Base-by-base conservation (phyloP, 192 early-diverging fungal genomes). In the Coemansia nantahalensis region DNA sequence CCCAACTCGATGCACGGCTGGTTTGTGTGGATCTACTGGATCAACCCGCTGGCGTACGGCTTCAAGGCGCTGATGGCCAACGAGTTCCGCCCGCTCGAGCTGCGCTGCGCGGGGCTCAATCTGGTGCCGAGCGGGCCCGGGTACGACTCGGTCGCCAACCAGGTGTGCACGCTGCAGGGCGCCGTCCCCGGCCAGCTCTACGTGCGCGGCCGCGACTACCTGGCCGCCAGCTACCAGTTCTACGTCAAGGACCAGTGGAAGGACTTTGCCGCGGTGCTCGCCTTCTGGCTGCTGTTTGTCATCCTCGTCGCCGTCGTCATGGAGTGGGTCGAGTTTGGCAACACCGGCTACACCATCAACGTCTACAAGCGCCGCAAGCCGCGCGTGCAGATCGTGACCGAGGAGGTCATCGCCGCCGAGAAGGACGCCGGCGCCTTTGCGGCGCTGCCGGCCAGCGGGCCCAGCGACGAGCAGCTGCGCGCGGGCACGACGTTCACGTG, bases 1-100 rank as follows among this genome's bases (percentile, higher is more conserved):
- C 78, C 79, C 13, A 33, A 46, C 9, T 35, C 56, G 7, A 81
- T 87, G 81, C 79, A 79, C 51, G 28, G 46, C 32, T 87, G 80
- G 71, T 78, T 89, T 31, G 66, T 52, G 38, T 87, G 83, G 79
- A 66, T 87, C n/a, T 80, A 68, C 57, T 86, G 78, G 76, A 82
- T 86, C 31, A 83, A 84, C 48, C 86, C 86, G n/a, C 59, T 88
- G 18, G 65, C 80, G 0, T 90, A 88, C 56, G 85, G 77, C 1
- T 80, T 82, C 67, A 80, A 82, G 48, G 65, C 82, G 17, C 67
- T 90, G 19, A 49, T 87, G 51, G 68, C 67, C 32, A 90, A 90
- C 59, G 71, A 75, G 56, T 75, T 59, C 55, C 54, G 56, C 44
- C 39, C 58, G 37, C 66, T 80, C 14, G 18, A 23, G 19, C 51